Conservation (phyloP, 306 rosid species). For the Acacia crassicarpa region DNA sequence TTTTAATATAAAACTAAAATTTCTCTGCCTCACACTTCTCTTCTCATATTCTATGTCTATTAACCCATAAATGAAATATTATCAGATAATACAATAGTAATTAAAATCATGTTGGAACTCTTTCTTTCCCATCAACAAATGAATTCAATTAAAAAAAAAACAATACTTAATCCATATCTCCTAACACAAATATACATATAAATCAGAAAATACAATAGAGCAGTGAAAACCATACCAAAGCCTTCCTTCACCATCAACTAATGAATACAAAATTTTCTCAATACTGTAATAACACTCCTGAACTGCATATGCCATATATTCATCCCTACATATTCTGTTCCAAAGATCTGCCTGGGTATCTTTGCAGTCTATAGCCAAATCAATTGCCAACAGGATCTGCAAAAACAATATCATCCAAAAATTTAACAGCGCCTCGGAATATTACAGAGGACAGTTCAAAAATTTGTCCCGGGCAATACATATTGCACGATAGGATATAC, state of each 20-base stretch:
- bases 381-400: constrained; percentile 90
- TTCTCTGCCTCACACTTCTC: not conserved
- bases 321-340: constrained; percentile 84
- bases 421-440: constrained; percentile 9
- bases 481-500: constrained; percentile 40
- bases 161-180: constrained; percentile 39
- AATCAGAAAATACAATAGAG: constrained; percentile 6
- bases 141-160: constrained; percentile 67
- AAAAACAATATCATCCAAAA: constrained; percentile 18
- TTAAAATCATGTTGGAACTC: constrained; percentile 60
- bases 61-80: constrained; percentile 11
- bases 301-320: constrained; percentile 96
- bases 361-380: constrained; percentile 92
- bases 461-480: constrained; percentile 17
- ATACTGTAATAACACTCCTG: constrained; percentile 80
- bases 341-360: constrained; percentile 86
- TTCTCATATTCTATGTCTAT: not conserved
- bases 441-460: not conserved
- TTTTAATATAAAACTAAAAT: not conserved
- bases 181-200: not conserved
- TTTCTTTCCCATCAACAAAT: constrained; percentile 71
- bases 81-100: not conserved
- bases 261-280: constrained; percentile 78
- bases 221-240: constrained; percentile 65
- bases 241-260: constrained; percentile 85